Conservation (phyloP, 1,284 basidiomycete genomes). For the Cutaneotrichosporon mucoides region DNA sequence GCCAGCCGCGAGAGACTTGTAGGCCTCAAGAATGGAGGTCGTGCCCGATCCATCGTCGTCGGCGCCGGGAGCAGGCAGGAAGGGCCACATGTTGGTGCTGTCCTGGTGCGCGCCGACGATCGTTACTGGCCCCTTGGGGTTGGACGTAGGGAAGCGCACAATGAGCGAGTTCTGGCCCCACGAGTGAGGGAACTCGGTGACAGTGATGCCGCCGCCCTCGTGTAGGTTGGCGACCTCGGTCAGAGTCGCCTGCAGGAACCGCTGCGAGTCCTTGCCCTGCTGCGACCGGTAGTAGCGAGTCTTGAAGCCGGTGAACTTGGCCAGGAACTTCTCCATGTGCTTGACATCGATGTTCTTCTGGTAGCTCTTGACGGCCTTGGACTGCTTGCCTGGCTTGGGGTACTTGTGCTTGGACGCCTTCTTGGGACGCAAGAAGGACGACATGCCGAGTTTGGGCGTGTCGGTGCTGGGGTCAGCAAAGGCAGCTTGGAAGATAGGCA, state of each 20-base stretch:
- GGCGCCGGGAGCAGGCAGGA: conserved; percentile 70
- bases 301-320: conserved; percentile 59
- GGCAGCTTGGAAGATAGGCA: background rate
- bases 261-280: conserved; percentile 69
- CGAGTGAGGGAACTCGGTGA: conserved; percentile 69
- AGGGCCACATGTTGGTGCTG: conserved; percentile 81
- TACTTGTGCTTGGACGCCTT: conserved; percentile 35
- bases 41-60: conserved; percentile 89
- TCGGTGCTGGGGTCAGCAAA: conserved; percentile 60
- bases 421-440: conserved; percentile 37
- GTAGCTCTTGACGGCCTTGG: conserved; percentile 36
- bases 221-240: conserved; percentile 64
- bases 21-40: conserved; percentile 85
- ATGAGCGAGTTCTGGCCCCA: conserved; percentile 93
- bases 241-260: conserved; percentile 75
- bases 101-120: conserved; percentile 85
- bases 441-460: conserved; percentile 54
- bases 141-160: conserved; percentile 52
- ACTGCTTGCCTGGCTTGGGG: conserved; percentile 39
- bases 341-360: conserved; percentile 37
- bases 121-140: conserved; percentile 50
- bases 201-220: conserved; percentile 60
- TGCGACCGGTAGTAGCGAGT: conserved; percentile 55
- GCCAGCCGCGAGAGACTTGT: conserved; percentile 72
- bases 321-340: conserved; percentile 58